phyloP scores from a whole-genome alignment of 495 filamentous ascomycete species.

The Staphylotrichum longicolle region DNA sequence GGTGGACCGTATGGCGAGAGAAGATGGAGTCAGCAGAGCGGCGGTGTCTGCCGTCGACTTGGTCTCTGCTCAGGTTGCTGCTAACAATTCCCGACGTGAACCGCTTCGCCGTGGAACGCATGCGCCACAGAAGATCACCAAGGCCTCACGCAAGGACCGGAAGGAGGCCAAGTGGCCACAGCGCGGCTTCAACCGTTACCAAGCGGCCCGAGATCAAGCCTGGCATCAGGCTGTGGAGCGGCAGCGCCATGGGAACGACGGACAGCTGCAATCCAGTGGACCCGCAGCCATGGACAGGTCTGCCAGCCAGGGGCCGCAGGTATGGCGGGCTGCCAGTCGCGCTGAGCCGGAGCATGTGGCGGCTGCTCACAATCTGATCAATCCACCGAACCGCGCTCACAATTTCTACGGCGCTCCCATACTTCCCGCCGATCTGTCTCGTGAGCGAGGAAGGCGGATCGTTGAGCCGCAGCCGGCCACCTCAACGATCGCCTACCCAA shows the following conservation, averaged over 20 bases:
- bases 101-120: not conserved
- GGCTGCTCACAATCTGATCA: not conserved
- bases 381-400: slow-evolving; percentile 10
- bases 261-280: slow-evolving; percentile 7
- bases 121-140: slow-evolving; percentile 24
- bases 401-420: slow-evolving; percentile 4
- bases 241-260: slow-evolving; percentile 23
- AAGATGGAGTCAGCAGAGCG: not conserved
- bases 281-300: slow-evolving; percentile 10
- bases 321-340: slow-evolving; percentile 3
- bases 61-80: not conserved
- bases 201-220: slow-evolving; percentile 38
- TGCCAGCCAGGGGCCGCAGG: slow-evolving; percentile 16
- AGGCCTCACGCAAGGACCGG: slow-evolving; percentile 24
- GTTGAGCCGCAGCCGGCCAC: slow-evolving; percentile 4
- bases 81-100: not conserved
- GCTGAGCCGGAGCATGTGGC: not conserved
- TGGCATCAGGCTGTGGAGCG: slow-evolving; percentile 35
- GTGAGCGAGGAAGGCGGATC: slow-evolving; percentile 2
- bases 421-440: not conserved
- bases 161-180: slow-evolving; percentile 30
- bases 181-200: slow-evolving; percentile 41
- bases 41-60: not conserved
- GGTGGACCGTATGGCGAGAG: not conserved
- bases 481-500: not conserved